A percentile compares a stretch with the other conserved stretches of the same genome.
Conservation (phyloP, 192 early-diverging fungal species). For the Coemansia sp. region DNA sequence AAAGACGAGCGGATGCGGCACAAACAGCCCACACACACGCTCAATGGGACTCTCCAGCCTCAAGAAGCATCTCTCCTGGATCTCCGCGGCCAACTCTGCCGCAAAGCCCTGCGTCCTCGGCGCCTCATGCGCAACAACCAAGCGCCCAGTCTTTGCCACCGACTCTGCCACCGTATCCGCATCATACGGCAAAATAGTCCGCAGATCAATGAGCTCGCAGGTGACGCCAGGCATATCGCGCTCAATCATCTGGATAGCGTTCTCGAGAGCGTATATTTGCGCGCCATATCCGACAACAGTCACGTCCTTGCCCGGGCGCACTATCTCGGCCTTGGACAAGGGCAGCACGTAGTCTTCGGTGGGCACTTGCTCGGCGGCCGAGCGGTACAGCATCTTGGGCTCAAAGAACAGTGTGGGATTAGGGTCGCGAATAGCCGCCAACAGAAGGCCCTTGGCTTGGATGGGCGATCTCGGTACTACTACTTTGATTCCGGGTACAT, state of each 20-base stretch:
- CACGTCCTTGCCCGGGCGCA: conserved; percentile 83
- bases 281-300: conserved; percentile 92
- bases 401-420: conserved; percentile 97
- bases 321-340: conserved; percentile 87
- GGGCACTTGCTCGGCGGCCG: conserved; percentile 94
- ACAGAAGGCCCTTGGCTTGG: conserved; percentile 92
- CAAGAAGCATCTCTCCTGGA: conserved; percentile 93
- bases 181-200: conserved; percentile 92
- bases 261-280: conserved; percentile 93
- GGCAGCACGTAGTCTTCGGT: conserved; percentile 90
- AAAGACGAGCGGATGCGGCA: conserved; percentile 91
- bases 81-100: conserved; percentile 83
- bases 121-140: conserved; percentile 94
- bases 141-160: conserved; percentile 91
- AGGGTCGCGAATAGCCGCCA: conserved; percentile 86
- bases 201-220: conserved; percentile 91
- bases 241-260: conserved; percentile 84
- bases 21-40: conserved; percentile 86
- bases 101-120: conserved; percentile 89
- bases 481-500: conserved; percentile 92
- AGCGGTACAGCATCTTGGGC: conserved; percentile 95
- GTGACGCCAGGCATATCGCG: conserved; percentile 82
- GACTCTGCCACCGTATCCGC: conserved; percentile 86
- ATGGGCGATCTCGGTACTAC: conserved; percentile 91
- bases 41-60: conserved; percentile 88